Evolutionary conservation across 768 basidiomycete species (phyloP), one percentile per base, ranked within the genome.

Genomic region (Amylocystis lapponica): DNA sequence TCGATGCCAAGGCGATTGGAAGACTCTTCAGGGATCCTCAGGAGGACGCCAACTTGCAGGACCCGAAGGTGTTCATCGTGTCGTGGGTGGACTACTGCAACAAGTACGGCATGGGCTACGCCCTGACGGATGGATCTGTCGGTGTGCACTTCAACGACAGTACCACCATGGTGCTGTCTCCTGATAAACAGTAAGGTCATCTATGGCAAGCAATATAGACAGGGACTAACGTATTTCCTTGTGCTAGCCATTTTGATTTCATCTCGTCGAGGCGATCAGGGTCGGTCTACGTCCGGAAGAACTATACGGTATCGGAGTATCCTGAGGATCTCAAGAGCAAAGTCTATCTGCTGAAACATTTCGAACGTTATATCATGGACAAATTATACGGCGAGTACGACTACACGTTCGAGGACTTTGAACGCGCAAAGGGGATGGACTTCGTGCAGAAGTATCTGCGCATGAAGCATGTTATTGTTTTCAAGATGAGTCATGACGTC

Each of bases 91-190:
- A 98, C 63, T 98, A 98, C 59, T 95, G 91, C 61, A 90, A 93
- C 65, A 97, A 97, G 71, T 99, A 97, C 64, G 96, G 95, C n/a
- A 98, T 97, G 89, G 96, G 95, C 1, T 98, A 96, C 62, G 91
- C 92, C 3, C 70, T 98, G 57, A 95, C 92, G 16, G 93, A 99
- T 57, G 93, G 95, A 3, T 86, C 87, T 17, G 83, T 97, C 35
- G 91, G 92, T 4, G 90, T 97, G 17, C 83, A 97, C 65, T 99
- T 96, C 69, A 98, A 97, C 56, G 96, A 99, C 61, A 91, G 86
- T 59, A 90, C 92, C 13, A 85, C 78, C 23, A 60, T 96, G 49
- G 78, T 96, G 25, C 67, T 98, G 49, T 79, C 88, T 29, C 81
- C 95, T 1, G 86, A 88, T 56, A 94, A 90, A 64, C 67, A 79